Base-by-base conservation (phyloP, 169 alveolate species). In the Blepharisma undulans region DNA sequence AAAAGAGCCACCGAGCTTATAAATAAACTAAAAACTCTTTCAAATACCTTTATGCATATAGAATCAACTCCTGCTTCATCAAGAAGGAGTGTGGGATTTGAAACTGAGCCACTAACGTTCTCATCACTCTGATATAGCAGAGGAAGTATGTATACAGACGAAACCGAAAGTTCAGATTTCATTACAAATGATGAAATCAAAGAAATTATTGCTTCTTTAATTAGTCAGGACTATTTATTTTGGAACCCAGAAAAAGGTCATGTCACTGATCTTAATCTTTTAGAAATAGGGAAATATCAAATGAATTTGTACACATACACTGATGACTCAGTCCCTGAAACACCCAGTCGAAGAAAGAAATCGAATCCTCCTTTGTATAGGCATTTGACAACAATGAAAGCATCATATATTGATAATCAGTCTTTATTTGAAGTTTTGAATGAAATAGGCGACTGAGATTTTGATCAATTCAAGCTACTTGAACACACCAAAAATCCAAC, bases 401-500 rank as follows among this genome's bases (percentile, higher is more conserved):
- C 34, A 21, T n/a, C 60, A 22, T 4, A 48, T 5, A 86, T 27
- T 21, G 22, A 22, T 72, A 86, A 86, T 61, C n/a, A 2, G 7
- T 22, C 72, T 30, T 48, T 74, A 74, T 25, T 21, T 79, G 36
- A 84, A 60, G 81, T n/a, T n/a, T 32, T 84, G 14, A 22, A 32
- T n/a, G 60, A 36, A 22, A 2, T 84, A 48, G 89, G 89, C 33
- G n/a, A 29, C 2, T 84, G 89, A 76, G 77, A 84, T 84, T 84
- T 84, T 84, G 34, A 84, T 29, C 25, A 21, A 22, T 60, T 84
- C 16, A 22, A 25, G 7, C 32, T 84, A 30, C 27, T 25, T 21
- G 29, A 84, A 10, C 29, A 18, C 16, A 84, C 89, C 1, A 34
- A 84, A 33, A 21, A 84, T 5, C 77, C 72, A 48, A 21, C 77